phyloP scores from a whole-genome alignment of 352 stramenopile species.

The Globisporangium barbulae region DNA sequence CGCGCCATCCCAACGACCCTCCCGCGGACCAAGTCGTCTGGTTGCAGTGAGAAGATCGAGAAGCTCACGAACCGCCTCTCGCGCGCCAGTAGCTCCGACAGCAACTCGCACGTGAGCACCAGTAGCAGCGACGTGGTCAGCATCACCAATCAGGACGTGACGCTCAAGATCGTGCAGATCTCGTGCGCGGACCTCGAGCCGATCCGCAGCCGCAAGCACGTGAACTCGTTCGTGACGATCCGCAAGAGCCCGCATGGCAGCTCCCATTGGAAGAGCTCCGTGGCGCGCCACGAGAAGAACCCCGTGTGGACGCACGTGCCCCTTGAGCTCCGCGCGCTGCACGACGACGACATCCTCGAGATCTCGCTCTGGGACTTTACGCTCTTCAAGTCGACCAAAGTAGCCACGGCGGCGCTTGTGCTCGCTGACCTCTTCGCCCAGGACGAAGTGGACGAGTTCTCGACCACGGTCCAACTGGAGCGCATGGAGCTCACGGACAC shows the following conservation, averaged over 20 bases:
- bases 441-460: constrained; percentile 30
- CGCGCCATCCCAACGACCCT: neutral
- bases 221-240: constrained; percentile 55
- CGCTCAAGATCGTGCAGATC: constrained; percentile 38
- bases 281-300: constrained; percentile 35
- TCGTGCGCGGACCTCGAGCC: constrained; percentile 37
- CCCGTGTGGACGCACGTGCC: constrained; percentile 42
- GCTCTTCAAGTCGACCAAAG: constrained; percentile 58
- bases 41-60: constrained; percentile 8
- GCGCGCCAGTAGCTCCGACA: constrained; percentile 13
- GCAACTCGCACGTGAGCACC: constrained; percentile 19
- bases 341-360: constrained; percentile 36
- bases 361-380: constrained; percentile 68
- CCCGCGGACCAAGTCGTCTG: constrained; percentile 4
- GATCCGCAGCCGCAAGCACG: constrained; percentile 49
- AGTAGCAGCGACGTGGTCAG: constrained; percentile 11
- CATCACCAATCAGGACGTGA: constrained; percentile 20
- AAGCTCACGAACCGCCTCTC: constrained; percentile 6
- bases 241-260: constrained; percentile 26
- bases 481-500: constrained; percentile 32
- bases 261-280: constrained; percentile 43
- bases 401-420: constrained; percentile 43
- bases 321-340: constrained; percentile 33
- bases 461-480: constrained; percentile 47
- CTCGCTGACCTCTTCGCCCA: constrained; percentile 35